phyloP scores from a whole-genome alignment of 1,284 basidiomycete genomes.

The Moesziomyces sp. region DNA sequence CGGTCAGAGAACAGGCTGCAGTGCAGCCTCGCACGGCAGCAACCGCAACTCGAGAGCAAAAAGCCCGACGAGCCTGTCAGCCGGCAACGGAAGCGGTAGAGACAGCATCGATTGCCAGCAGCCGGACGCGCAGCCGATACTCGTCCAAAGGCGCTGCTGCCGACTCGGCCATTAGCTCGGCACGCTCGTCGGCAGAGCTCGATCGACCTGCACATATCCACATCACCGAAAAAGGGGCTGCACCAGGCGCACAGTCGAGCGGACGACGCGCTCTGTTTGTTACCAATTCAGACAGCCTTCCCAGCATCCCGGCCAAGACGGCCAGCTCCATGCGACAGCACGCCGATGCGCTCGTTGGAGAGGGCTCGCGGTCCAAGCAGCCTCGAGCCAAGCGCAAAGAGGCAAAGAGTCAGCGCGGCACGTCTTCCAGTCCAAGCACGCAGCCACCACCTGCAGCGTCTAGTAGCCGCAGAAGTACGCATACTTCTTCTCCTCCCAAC shows the following conservation, averaged over 20 bases:
- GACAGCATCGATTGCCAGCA: conserved; percentile 18
- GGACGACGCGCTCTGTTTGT: conserved; percentile 20
- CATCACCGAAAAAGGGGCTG: conserved; percentile 10
- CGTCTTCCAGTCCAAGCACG: neutral
- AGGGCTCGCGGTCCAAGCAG: conserved; percentile 1
- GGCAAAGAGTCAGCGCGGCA: neutral
- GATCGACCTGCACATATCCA: conserved; percentile 1
- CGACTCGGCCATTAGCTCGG: neutral
- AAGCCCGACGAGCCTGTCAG: neutral
- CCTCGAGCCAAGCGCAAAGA: conserved; percentile 9
- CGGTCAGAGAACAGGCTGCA: conserved; percentile 12
- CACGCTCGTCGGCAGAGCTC: conserved; percentile 4
- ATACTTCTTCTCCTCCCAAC: conserved; percentile 3
- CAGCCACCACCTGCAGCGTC: neutral
- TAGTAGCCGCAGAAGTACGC: neutral
- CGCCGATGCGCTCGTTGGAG: conserved; percentile 19
- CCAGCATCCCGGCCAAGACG: conserved; percentile 17
- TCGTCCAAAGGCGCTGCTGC: conserved; percentile 23
- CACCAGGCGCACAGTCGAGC: neutral
- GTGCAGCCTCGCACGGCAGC: no score
- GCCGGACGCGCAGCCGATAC: conserved; percentile 14
- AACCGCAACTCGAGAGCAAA: no score
- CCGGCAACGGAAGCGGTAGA: conserved; percentile 4
- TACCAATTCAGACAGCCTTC: conserved; percentile 15
- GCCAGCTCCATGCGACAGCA: conserved; percentile 19